Evolutionary conservation across 768 basidiomycete genomes (phyloP), one percentile per base, ranked within the genome.

Genomic region (Suillus ampliporus): DNA sequence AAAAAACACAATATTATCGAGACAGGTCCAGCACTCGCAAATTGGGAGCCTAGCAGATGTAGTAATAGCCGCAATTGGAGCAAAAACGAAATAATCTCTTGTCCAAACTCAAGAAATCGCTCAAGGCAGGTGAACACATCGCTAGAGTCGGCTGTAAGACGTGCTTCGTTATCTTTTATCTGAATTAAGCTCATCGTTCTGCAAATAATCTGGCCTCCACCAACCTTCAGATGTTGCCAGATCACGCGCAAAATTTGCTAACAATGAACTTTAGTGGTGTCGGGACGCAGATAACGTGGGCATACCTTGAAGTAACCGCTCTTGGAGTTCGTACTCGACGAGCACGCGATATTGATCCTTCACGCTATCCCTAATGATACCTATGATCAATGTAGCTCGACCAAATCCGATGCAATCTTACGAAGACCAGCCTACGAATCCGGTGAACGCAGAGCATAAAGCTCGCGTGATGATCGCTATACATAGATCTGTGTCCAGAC

Each of bases 181-280:
- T 15, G 11, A 54, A 13, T 28, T 51, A 23, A 38, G 47, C 6
- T 60, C 17, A 13, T 57, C 9, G 9, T 26, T 28, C 23, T 37
- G 15, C 17, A 14, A 23, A 3, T 13, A 26, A 14, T 38, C 8
- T 23, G 8, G 15, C 17, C 7, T 19, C 15, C 38, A 6, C 50
- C 17, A 10, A 72, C 72, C 68, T 54, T 72, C 63, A 15, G 70
- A 64, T 4, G 70, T 73, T 13, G 65, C 60, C 23, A 73, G 62
- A 61, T 72, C 72, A 21, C 54, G 61, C n/a, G 44, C 38, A 6
- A 73, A 26, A 23, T 64, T 52, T 53, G 65, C 72, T 73, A 44
- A 34, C 46, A 6, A 53, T 14, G 56, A 4, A 44, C 9, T 44
- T 43, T 4, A 60, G 53, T 37, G 17, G 17, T 21, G 7, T 26